Evolutionary conservation across 1,284 basidiomycete species (phyloP).

Genomic region (Leccinum fallax): DNA sequence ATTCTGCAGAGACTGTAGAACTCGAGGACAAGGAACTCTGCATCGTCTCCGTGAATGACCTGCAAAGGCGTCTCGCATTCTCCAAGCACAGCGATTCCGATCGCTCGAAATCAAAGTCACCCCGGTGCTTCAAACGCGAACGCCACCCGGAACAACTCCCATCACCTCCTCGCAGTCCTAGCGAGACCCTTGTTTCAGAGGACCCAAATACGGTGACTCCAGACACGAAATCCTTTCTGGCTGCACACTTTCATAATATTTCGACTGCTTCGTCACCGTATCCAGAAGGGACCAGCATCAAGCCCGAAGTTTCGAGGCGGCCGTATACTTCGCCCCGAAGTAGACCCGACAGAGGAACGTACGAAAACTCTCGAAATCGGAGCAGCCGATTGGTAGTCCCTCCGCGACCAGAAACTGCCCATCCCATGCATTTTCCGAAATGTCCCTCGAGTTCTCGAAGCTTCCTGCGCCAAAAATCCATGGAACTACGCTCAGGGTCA

Average conservation of each 20-base stretch:
- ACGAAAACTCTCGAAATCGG: slow-evolving; percentile 21
- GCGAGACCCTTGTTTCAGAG: slow-evolving; percentile 10
- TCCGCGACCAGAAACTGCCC: slow-evolving; percentile 35
- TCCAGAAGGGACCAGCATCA: slow-evolving; percentile 18
- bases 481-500: slow-evolving; percentile 26
- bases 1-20: slow-evolving; percentile 62
- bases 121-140: slow-evolving; percentile 45
- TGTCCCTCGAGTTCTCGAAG: slow-evolving; percentile 10
- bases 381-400: slow-evolving; percentile 18
- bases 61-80: slow-evolving; percentile 66
- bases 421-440: slow-evolving; percentile 20
- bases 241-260: slow-evolving; percentile 29
- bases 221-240: slow-evolving; percentile 10
- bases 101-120: slow-evolving; percentile 64
- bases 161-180: slow-evolving; percentile 36
- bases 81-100: slow-evolving; percentile 57
- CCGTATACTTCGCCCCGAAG: slow-evolving; percentile 71
- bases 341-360: slow-evolving; percentile 32
- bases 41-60: slow-evolving; percentile 66
- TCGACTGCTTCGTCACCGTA: slow-evolving; percentile 38
- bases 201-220: slow-evolving; percentile 11
- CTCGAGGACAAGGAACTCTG: slow-evolving; percentile 67
- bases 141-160: slow-evolving; percentile 41
- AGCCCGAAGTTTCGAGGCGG: slow-evolving; percentile 27
- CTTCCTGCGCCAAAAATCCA: slow-evolving; percentile 28